Conservation (phyloP, 345 rosid genomes). For the Luvunga scandens region DNA sequence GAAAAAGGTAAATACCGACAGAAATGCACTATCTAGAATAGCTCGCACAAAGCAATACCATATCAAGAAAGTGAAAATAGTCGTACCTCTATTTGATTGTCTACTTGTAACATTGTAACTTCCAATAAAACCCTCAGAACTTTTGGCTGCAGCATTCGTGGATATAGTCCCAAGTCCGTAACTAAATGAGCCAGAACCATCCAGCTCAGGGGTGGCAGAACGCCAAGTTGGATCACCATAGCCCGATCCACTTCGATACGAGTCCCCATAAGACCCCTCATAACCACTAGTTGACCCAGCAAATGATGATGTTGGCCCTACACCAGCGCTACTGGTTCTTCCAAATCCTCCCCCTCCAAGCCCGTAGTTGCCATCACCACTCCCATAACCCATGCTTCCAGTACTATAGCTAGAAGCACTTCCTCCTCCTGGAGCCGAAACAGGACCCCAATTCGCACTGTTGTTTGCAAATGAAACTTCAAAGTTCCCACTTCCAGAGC, state of each 20-base stretch:
- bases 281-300: conserved; percentile 49
- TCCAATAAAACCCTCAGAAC: conserved; percentile 69
- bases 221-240: conserved; percentile 83
- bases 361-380: conserved; percentile 39
- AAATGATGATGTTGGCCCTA: conserved; percentile 56
- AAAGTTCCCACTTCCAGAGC: conserved; percentile 53
- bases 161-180: conserved; percentile 63
- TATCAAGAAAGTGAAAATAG: conserved; percentile 11
- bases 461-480: conserved; percentile 64
- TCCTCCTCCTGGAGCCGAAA: conserved; percentile 44
- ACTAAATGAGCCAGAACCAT: conserved; percentile 59
- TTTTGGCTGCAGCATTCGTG: conserved; percentile 57
- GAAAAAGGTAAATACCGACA: neutral
- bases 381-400: conserved; percentile 37
- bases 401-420: conserved; percentile 33
- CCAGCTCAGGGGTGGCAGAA: conserved; percentile 57
- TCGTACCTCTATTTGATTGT: conserved; percentile 81
- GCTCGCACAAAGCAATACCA: neutral
- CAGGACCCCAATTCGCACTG: conserved; percentile 69
- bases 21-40: neutral
- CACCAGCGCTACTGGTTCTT: conserved; percentile 48
- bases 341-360: conserved; percentile 52
- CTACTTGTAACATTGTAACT: conserved; percentile 70
- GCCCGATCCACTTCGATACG: conserved; percentile 56
- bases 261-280: conserved; percentile 65